Evolutionary conservation across 495 filamentous ascomycete genomes (phyloP).

Genomic region (Aspergillus indologenus): DNA sequence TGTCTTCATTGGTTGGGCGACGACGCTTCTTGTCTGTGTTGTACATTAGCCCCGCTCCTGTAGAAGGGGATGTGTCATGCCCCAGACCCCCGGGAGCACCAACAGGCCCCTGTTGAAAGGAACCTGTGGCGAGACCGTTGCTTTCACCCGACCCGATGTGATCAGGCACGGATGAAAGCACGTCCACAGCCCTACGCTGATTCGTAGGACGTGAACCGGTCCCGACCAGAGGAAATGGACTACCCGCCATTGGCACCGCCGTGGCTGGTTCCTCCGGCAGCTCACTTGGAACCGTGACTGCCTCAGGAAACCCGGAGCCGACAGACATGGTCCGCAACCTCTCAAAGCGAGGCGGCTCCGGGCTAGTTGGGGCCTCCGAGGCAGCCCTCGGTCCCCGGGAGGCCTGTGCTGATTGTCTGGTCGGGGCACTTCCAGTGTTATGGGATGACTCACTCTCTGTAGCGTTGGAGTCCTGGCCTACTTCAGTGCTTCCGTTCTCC

Average conservation of each 20-base stretch:
- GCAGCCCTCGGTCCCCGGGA: constrained; percentile 1
- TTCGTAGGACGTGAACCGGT: too few species aligned
- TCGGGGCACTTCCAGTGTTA: too few species aligned
- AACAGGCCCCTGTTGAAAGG: too few species aligned
- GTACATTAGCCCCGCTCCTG: constrained; percentile 14
- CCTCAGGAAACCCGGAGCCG: constrained; percentile 8
- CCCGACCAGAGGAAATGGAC: too few species aligned
- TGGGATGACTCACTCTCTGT: not conserved
- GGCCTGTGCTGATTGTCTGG: too few species aligned
- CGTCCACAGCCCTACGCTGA: too few species aligned
- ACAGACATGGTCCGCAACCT: too few species aligned
- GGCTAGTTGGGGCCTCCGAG: not conserved
- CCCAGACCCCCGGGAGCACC: not conserved
- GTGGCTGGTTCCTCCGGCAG: constrained; percentile 15
- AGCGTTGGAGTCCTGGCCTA: not conserved
- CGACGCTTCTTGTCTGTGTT: constrained; percentile 23
- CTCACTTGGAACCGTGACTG: constrained; percentile 10
- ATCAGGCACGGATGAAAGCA: too few species aligned
- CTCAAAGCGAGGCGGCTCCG: too few species aligned
- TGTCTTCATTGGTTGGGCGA: constrained; percentile 8
- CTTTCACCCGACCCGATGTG: not conserved
- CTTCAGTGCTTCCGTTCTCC: not conserved
- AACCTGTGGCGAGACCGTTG: too few species aligned
- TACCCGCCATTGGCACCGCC: too few species aligned
- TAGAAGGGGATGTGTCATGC: not conserved